Evolutionary conservation across 441 rosid species (phyloP).

Genomic region (Erodium chrysanthum): DNA sequence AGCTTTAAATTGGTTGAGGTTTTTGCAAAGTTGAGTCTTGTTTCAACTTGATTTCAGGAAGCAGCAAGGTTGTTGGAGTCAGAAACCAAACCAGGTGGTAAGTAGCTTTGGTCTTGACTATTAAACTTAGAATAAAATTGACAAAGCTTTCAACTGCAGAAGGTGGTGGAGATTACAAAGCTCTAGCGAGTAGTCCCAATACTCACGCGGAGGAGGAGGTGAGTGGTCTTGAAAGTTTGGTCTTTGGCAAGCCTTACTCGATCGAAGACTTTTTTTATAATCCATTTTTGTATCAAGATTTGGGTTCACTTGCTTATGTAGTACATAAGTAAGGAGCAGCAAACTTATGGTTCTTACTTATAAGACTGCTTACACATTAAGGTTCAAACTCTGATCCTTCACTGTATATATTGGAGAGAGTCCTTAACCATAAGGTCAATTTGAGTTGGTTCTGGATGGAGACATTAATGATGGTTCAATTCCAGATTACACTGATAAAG

Average conservation of each 20-base stretch:
- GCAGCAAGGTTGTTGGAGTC: conserved; percentile 17
- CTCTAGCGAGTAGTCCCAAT: conserved; percentile 44
- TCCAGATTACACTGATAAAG: background rate
- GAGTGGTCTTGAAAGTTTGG: conserved; percentile 25
- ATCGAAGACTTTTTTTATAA: background rate
- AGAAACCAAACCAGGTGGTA: conserved; percentile 6
- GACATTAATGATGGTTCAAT: too few relatives aligned
- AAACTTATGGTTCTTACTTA: too few relatives aligned
- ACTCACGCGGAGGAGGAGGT: conserved; percentile 21
- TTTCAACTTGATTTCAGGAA: conserved; percentile 11
- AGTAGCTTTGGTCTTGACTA: too few relatives aligned
- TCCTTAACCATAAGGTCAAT: too few relatives aligned
- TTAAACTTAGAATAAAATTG: background rate
- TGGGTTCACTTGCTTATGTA: too few relatives aligned
- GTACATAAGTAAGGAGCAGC: too few relatives aligned
- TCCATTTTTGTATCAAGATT: background rate
- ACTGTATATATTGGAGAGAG: too few relatives aligned
- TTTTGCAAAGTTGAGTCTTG: too few relatives aligned
- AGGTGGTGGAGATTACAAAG: conserved; percentile 32
- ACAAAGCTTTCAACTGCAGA: conserved; percentile 22
- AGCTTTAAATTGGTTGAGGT: too few relatives aligned
- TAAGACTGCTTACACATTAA: too few relatives aligned
- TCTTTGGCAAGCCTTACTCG: background rate
- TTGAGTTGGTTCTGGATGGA: too few relatives aligned
- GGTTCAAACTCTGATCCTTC: too few relatives aligned